Percentiles rank a stretch among this genome's conserved stretches.
These are phyloP conservation scores for Dryas octopetala DNA, from an alignment of 306 rosid species.

Conservation along the genomic window DNA sequence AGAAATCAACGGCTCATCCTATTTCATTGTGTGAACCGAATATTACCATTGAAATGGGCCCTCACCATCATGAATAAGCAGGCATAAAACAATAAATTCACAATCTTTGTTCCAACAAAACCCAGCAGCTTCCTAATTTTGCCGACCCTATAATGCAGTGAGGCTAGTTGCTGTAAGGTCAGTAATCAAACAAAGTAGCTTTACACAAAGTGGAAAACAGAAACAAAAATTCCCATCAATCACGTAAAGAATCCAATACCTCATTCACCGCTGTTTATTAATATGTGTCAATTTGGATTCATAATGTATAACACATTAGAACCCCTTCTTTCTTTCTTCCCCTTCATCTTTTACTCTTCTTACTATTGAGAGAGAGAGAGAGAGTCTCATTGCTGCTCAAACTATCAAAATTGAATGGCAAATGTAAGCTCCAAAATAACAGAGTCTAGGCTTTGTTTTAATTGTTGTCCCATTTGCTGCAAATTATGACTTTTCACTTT, in stretches of 20 bases:
- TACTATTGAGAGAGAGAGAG: no score
- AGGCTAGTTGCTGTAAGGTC: slow-evolving; percentile 31
- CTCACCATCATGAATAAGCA: background rate
- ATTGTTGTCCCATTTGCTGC: no score
- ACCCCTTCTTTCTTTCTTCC: background rate
- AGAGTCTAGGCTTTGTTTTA: background rate
- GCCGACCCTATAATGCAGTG: slow-evolving; percentile 34
- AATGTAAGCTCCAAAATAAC: slow-evolving; percentile 35
- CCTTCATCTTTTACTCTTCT: background rate
- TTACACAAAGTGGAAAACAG: slow-evolving; percentile 22
- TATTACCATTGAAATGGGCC: slow-evolving; percentile 6
- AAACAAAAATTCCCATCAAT: slow-evolving; percentile 31
- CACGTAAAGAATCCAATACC: slow-evolving; percentile 54
- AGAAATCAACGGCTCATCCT: background rate
- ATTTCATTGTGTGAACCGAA: background rate
- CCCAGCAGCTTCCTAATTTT: slow-evolving; percentile 28
- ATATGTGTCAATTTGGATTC: background rate
- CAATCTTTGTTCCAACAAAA: slow-evolving; percentile 11
- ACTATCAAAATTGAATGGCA: slow-evolving; percentile 35
- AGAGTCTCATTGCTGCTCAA: background rate
- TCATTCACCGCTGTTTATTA: slow-evolving; percentile 7
- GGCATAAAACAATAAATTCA: background rate
- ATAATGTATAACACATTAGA: background rate
- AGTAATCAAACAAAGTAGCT: slow-evolving; percentile 28
- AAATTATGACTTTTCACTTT: background rate